Evolutionary conservation across 2,329 filamentous ascomycete genomes (phyloP).

Genomic region (Didymellaceae sp.): DNA sequence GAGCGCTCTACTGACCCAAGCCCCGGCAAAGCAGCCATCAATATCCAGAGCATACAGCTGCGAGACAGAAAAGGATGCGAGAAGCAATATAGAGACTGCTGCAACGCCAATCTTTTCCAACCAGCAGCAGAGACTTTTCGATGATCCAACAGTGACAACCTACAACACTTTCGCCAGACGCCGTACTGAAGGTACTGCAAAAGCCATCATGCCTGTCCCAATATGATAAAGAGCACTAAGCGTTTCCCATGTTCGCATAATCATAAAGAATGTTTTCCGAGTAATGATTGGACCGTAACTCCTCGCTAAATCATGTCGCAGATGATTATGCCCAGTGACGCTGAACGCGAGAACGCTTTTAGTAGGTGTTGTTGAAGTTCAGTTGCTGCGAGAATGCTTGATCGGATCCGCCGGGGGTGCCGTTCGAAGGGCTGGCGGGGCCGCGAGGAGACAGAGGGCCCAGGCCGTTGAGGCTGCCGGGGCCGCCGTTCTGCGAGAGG

Average conservation of each 20-base stretch:
- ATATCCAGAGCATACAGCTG: neutral
- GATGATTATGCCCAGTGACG: slow-evolving; percentile 21
- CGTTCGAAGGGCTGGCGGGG: slow-evolving; percentile 30
- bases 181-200: slow-evolving; percentile 42
- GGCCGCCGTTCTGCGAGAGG: slow-evolving; percentile 18
- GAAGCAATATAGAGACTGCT: neutral
- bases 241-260: slow-evolving; percentile 16
- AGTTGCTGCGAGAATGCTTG: slow-evolving; percentile 45
- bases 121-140: slow-evolving; percentile 11
- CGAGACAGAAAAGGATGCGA: slow-evolving; percentile 2
- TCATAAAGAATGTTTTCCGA: slow-evolving; percentile 19
- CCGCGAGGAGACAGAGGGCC: slow-evolving; percentile 16
- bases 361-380: slow-evolving; percentile 21
- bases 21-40: neutral
- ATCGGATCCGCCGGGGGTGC: slow-evolving; percentile 41
- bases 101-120: slow-evolving; percentile 12
- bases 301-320: slow-evolving; percentile 21
- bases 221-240: slow-evolving; percentile 7
- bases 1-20: neutral
- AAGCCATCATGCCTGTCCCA: slow-evolving; percentile 22
- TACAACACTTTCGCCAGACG: slow-evolving; percentile 38
- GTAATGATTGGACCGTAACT: slow-evolving; percentile 20
- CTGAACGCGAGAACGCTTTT: slow-evolving; percentile 18
- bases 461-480: slow-evolving; percentile 16
- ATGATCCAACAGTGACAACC: slow-evolving; percentile 12